Conservation (phyloP, 2,329 filamentous ascomycete species). For the Parascedosporium putredinis region DNA sequence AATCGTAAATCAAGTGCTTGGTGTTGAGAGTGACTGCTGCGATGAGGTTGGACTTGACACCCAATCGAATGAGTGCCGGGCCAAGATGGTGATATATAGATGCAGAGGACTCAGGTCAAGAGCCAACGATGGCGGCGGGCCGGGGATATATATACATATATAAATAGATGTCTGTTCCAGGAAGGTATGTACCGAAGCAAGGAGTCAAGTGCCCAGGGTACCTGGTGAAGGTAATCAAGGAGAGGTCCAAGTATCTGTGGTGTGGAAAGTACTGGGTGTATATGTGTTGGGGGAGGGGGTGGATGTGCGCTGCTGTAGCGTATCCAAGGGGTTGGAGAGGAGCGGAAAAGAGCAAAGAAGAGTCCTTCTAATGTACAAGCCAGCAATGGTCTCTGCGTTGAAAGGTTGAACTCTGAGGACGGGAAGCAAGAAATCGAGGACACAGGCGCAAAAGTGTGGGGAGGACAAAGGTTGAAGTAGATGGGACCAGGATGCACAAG, state of each 20-base stretch:
- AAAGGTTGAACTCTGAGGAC: slow-evolving; percentile 1
- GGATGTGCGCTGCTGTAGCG: too few species aligned
- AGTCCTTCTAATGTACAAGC: too few species aligned
- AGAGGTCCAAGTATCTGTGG: not conserved
- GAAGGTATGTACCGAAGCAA: not conserved
- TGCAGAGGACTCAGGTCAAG: not conserved
- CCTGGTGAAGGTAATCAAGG: not conserved
- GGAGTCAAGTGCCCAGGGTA: not conserved
- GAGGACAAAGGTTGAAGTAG: slow-evolving; percentile 1
- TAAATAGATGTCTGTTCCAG: not conserved
- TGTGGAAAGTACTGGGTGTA: too few species aligned
- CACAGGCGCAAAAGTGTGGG: not conserved
- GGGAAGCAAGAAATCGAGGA: not conserved
- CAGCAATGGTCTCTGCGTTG: too few species aligned
- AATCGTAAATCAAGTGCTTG: too few species aligned
- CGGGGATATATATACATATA: not conserved
- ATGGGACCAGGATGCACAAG: not conserved
- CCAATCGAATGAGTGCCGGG: too few species aligned
- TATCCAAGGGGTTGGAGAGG: too few species aligned
- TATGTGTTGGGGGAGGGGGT: not conserved
- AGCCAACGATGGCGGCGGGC: not conserved
- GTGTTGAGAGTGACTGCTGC: too few species aligned
- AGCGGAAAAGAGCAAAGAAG: too few species aligned
- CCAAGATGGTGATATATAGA: slow-evolving; percentile 1
- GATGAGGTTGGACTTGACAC: too few species aligned